Evolutionary conservation across 257 asterid genomes (phyloP).

Genomic region (Phtheirospermum japonicum): DNA sequence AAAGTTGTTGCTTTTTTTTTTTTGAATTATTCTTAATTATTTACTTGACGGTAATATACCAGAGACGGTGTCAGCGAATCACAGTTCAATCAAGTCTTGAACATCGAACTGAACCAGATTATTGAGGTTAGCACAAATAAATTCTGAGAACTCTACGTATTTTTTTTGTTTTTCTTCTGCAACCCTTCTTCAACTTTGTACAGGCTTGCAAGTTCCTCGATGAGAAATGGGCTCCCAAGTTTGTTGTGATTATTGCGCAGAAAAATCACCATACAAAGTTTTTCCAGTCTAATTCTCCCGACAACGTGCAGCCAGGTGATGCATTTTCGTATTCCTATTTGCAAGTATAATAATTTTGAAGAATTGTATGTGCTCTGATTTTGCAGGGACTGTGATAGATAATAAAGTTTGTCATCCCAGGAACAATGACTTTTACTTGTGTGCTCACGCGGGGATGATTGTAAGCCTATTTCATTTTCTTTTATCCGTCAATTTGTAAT

Average conservation of each 20-base stretch:
- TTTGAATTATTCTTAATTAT: slow-evolving; percentile 5
- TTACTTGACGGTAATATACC: slow-evolving; percentile 23
- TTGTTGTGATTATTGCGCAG: slow-evolving; percentile 81
- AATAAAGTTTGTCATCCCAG: slow-evolving; percentile 80
- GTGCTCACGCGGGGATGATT: slow-evolving; percentile 95
- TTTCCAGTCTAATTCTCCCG: slow-evolving; percentile 75
- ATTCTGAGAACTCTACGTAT: neutral
- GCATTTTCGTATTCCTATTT: neutral
- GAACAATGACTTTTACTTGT: slow-evolving; percentile 85
- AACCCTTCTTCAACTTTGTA: slow-evolving; percentile 4
- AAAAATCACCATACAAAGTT: slow-evolving; percentile 92
- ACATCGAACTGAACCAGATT: slow-evolving; percentile 74
- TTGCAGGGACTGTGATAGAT: slow-evolving; percentile 83
- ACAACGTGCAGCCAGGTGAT: slow-evolving; percentile 86
- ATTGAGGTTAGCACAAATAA: slow-evolving; percentile 50
- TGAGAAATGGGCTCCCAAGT: slow-evolving; percentile 78
- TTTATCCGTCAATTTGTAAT: neutral
- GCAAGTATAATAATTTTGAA: neutral
- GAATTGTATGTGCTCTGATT: slow-evolving; percentile 12
- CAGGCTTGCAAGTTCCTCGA: slow-evolving; percentile 88
- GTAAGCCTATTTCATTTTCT: slow-evolving; percentile 39
- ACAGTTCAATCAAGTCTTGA: slow-evolving; percentile 82
- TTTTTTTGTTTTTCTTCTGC: neutral
- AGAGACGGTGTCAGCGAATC: slow-evolving; percentile 96
- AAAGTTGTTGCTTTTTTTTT: neutral